Evolutionary conservation across 768 basidiomycete genomes (phyloP).

Genomic region (Boletales sp.): DNA sequence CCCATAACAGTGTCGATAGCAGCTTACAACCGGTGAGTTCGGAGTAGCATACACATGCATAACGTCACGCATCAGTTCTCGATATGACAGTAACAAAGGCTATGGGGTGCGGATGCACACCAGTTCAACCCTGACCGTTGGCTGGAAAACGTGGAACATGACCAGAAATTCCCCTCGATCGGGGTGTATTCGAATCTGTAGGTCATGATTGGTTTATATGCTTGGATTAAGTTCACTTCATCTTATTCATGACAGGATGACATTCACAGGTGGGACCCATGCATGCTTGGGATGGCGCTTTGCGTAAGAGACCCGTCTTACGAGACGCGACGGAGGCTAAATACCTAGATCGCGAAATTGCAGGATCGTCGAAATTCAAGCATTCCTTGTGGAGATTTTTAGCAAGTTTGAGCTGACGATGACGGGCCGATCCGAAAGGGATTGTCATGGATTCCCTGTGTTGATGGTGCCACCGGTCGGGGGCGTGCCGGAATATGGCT

Average conservation of each 20-base stretch:
- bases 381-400: too few relatives aligned
- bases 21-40: conserved; percentile 23
- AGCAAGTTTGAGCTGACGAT: too few relatives aligned
- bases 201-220: background rate
- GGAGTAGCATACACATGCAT: too few relatives aligned
- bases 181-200: conserved; percentile 29
- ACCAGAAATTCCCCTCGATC: conserved; percentile 14
- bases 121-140: conserved; percentile 29
- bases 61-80: background rate
- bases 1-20: conserved; percentile 29
- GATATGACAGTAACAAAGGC: conserved; percentile 15
- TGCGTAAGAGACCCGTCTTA: conserved; percentile 15
- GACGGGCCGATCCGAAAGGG: too few relatives aligned
- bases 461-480: too few relatives aligned
- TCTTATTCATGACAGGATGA: conserved; percentile 18
- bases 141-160: conserved; percentile 12
- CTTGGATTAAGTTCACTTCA: background rate
- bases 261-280: conserved; percentile 22
- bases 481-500: too few relatives aligned
- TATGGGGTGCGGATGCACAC: conserved; percentile 32
- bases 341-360: background rate
- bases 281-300: conserved; percentile 31
- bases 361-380: conserved; percentile 32
- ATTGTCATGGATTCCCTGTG: too few relatives aligned
- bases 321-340: background rate